Conservation (phyloP, 1,284 basidiomycete species). For the Moniliella sp. region DNA sequence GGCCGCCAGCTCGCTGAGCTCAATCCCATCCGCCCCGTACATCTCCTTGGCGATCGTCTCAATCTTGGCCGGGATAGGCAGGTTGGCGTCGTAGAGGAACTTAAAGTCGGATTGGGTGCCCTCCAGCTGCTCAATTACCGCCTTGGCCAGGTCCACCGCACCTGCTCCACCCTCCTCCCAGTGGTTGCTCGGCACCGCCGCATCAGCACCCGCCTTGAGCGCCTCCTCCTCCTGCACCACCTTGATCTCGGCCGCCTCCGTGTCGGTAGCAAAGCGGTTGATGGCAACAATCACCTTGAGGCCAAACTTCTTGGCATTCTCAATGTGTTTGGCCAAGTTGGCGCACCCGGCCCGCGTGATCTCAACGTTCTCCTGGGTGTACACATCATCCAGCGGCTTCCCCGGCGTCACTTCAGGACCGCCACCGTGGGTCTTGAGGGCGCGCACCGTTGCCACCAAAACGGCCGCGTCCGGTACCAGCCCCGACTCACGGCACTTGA, state of each 20-base stretch:
- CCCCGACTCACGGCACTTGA: conserved; percentile 87
- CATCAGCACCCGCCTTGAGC: conserved; percentile 86
- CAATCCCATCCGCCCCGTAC: conserved; percentile 31
- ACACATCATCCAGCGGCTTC: conserved; percentile 76
- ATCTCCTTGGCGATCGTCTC: conserved; percentile 26
- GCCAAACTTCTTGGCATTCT: conserved; percentile 84
- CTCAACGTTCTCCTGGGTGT: conserved; percentile 77
- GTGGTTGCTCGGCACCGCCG: conserved; percentile 82
- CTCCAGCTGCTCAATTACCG: conserved; percentile 22
- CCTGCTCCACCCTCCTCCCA: conserved; percentile 37
- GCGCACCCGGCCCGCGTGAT: conserved; percentile 75
- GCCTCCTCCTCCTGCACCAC: conserved; percentile 56
- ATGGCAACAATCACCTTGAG: conserved; percentile 88
- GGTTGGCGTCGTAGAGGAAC: conserved; percentile 26
- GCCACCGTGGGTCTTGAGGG: conserved; percentile 96
- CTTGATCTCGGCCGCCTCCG: conserved; percentile 67
- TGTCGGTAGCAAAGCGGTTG: conserved; percentile 82
- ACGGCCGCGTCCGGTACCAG: conserved; percentile 79
- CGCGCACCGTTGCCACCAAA: conserved; percentile 88
- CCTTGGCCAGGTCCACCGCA: conserved; percentile 22
- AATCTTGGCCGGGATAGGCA: conserved; percentile 25
- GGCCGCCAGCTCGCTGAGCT: conserved; percentile 47
- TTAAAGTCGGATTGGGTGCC: conserved; percentile 18
- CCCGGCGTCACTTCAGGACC: conserved; percentile 91
- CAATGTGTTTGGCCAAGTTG: conserved; percentile 79